Evolutionary conservation across 2,329 filamentous ascomycete species (phyloP).

Genomic region (Tricladium varicosporioides): DNA sequence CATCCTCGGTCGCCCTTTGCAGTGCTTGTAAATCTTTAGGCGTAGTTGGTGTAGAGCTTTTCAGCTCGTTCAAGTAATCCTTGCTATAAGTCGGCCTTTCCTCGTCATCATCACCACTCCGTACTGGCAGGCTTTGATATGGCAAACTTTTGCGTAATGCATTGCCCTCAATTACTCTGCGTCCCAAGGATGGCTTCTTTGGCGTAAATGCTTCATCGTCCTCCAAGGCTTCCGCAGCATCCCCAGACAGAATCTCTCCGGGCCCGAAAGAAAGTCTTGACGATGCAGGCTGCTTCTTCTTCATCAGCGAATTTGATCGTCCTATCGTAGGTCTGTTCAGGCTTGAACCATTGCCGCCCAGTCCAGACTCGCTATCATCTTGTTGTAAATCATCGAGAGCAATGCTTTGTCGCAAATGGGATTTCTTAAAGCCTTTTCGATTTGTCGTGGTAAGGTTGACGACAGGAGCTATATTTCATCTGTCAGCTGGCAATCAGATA

Average conservation of each 20-base stretch:
- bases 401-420: slow-evolving; percentile 55
- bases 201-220: slow-evolving; percentile 56
- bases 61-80: slow-evolving; percentile 82
- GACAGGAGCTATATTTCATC: slow-evolving; percentile 15
- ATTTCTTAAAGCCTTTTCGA: slow-evolving; percentile 56
- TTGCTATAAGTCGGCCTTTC: slow-evolving; percentile 79
- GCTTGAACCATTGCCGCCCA: slow-evolving; percentile 2
- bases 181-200: slow-evolving; percentile 61
- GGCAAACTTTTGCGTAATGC: slow-evolving; percentile 54
- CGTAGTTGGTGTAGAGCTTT: slow-evolving; percentile 80
- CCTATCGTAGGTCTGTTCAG: slow-evolving; percentile 43
- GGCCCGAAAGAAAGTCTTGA: slow-evolving; percentile 77
- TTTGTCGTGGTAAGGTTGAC: slow-evolving; percentile 38
- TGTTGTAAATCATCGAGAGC: slow-evolving; percentile 38
- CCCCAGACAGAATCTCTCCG: slow-evolving; percentile 51
- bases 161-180: slow-evolving; percentile 65
- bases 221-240: slow-evolving; percentile 49
- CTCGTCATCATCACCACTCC: slow-evolving; percentile 54
- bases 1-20: slow-evolving; percentile 44
- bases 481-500: slow-evolving; percentile 29
- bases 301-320: slow-evolving; percentile 53
- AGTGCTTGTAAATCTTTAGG: slow-evolving; percentile 60
- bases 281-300: slow-evolving; percentile 60
- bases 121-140: slow-evolving; percentile 26
- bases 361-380: slow-evolving; percentile 27